phyloP scores from a whole-genome alignment of 2,329 filamentous ascomycete genomes.

The Colletotrichum sansevieriae region DNA sequence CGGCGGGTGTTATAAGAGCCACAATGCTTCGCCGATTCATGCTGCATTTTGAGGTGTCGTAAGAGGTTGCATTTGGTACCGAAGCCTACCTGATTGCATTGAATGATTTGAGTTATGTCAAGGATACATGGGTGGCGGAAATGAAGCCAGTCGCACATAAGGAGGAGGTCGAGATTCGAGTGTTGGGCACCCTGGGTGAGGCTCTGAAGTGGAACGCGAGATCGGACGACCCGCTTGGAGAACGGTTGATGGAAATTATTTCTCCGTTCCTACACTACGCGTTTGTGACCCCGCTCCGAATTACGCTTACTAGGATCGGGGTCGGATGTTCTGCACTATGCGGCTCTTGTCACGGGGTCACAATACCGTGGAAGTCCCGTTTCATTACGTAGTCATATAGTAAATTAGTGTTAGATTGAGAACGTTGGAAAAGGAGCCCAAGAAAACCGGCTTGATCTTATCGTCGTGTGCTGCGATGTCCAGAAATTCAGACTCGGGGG shows the following conservation, averaged over 20 bases:
- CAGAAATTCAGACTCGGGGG: too few relatives aligned
- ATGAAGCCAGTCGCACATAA: slow-evolving; percentile 26
- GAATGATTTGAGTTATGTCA: slow-evolving; percentile 2
- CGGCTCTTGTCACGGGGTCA: slow-evolving; percentile 5
- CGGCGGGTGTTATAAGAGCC: slow-evolving; percentile 22
- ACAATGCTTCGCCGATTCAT: slow-evolving; percentile 24
- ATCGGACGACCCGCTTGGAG: slow-evolving; percentile 6
- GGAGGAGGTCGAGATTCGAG: background rate
- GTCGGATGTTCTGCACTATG: slow-evolving; percentile 25
- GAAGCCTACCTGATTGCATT: background rate
- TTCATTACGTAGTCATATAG: too few relatives aligned
- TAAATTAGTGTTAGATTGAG: too few relatives aligned
- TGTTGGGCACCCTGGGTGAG: background rate
- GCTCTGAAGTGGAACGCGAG: slow-evolving; percentile 4
- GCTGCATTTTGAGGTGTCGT: slow-evolving; percentile 6
- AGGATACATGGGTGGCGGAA: slow-evolving; percentile 25
- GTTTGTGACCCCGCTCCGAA: too few relatives aligned
- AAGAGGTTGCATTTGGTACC: background rate
- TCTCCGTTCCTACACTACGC: slow-evolving; percentile 25
- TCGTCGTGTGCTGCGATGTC: too few relatives aligned
- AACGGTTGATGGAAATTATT: slow-evolving; percentile 26
- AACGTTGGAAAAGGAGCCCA: too few relatives aligned
- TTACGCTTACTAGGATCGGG: slow-evolving; percentile 17
- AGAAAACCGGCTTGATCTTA: too few relatives aligned
- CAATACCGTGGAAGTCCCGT: background rate